Conservation (phyloP, 2,329 filamentous ascomycete species). For the Nakataea oryzae region DNA sequence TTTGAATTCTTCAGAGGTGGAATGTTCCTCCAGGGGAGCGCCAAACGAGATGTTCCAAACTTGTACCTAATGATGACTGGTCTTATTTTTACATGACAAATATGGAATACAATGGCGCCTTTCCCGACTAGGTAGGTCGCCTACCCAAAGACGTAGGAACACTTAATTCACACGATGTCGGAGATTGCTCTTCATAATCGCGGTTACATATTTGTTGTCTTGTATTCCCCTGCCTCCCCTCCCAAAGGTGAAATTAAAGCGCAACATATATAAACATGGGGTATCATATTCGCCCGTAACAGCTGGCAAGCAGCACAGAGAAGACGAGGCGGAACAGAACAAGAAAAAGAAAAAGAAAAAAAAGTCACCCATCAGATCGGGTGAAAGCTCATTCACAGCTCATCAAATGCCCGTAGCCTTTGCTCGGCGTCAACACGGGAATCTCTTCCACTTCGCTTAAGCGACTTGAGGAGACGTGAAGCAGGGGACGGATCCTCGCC, state of each 20-base stretch:
- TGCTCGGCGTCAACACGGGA: constrained; percentile 19
- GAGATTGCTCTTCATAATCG: neutral
- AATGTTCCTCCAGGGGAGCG: no score
- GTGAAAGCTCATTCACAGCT: constrained; percentile 23
- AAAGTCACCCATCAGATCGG: neutral
- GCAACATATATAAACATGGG: neutral
- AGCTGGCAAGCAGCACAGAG: neutral
- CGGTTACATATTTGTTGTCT: neutral
- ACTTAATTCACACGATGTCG: neutral
- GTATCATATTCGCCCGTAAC: neutral
- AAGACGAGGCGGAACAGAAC: neutral
- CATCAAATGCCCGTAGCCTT: constrained; percentile 32
- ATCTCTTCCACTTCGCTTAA: constrained; percentile 3
- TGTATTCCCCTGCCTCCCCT: neutral
- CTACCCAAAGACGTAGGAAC: neutral
- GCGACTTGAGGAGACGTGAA: neutral
- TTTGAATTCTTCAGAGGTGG: neutral
- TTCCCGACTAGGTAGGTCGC: neutral
- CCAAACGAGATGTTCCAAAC: no score
- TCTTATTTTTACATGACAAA: no score
- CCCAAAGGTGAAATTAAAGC: neutral
- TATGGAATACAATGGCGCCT: neutral
- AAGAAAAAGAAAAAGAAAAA: no score
- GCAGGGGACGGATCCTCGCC: neutral
- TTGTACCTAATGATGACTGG: no score